Conservation (phyloP, 83 land plant genomes). For the Picea mariana region DNA sequence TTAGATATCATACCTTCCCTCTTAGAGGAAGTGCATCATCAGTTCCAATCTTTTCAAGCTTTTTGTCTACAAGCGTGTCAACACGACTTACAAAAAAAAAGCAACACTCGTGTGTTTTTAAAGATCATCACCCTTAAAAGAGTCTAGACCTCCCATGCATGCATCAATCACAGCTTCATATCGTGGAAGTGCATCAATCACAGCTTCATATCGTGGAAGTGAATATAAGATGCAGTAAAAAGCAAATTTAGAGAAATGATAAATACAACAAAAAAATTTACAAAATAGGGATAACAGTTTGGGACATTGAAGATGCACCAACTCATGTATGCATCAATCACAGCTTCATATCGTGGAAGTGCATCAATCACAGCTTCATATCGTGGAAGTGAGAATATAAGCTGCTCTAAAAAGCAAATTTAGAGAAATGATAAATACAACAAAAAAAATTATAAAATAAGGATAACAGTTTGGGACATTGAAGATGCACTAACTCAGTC, state of each 20-base stretch:
- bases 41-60: conserved; percentile 88
- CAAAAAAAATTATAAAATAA: background rate
- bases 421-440: background rate
- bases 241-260: background rate
- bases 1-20: conserved; percentile 71
- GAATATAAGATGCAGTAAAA: conserved; percentile 78
- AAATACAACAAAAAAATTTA: background rate
- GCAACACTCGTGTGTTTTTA: conserved; percentile 94
- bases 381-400: conserved; percentile 77
- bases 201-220: no score
- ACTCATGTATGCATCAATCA: conserved; percentile 33
- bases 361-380: no score
- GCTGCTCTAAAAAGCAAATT: conserved; percentile 39
- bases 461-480: background rate
- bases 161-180: no score
- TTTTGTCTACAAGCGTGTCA: conserved; percentile 80
- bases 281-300: background rate
- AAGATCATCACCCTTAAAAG: conserved; percentile 86
- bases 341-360: conserved; percentile 86
- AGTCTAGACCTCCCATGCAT: no score
- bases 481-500: background rate
- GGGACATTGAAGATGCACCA: background rate
- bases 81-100: conserved; percentile 40
- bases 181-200: no score
- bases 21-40: conserved; percentile 89